Conservation (phyloP, 169 alveolate genomes). For the Ichthyophthirius multifiliis region DNA sequence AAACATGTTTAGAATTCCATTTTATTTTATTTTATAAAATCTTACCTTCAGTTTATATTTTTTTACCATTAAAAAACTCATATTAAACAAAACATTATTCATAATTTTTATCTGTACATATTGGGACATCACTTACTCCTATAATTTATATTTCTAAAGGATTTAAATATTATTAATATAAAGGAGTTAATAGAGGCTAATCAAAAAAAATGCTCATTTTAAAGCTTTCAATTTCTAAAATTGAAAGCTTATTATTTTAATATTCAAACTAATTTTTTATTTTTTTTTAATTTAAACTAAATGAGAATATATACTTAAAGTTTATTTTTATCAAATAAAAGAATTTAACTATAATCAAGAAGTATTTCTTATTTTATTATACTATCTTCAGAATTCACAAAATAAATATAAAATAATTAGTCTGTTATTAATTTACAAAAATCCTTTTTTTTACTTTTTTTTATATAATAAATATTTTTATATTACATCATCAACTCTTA, state of each 20-base stretch:
- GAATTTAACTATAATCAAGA: conserved; percentile 31
- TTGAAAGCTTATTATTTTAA: conserved; percentile 16
- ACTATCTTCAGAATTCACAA: conserved; percentile 41
- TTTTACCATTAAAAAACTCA: conserved; percentile 35
- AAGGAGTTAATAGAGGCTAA: conserved; percentile 39
- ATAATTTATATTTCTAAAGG: conserved; percentile 51
- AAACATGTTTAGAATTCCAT: conserved; percentile 55
- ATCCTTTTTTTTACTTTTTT: neutral
- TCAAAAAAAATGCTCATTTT: conserved; percentile 32
- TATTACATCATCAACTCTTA: conserved; percentile 25
- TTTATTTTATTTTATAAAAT: conserved; percentile 42
- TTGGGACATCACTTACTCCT: conserved; percentile 61
- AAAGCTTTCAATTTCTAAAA: conserved; percentile 40
- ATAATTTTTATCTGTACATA: conserved; percentile 44
- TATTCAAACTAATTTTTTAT: neutral
- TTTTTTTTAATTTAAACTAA: no score
- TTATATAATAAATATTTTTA: neutral
- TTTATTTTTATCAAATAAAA: neutral
- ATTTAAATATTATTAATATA: conserved; percentile 45
- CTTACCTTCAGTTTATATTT: conserved; percentile 31
- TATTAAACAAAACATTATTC: conserved; percentile 48
- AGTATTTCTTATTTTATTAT: conserved; percentile 27
- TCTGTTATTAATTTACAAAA: conserved; percentile 22
- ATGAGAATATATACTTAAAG: neutral
- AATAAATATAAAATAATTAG: conserved; percentile 17